A percentile compares a stretch with the other conserved stretches of the same genome.
These are phyloP conservation scores for Coniochaeta pulveracea DNA, from an alignment of 2,329 filamentous ascomycete species.

Conservation along the genomic window DNA sequence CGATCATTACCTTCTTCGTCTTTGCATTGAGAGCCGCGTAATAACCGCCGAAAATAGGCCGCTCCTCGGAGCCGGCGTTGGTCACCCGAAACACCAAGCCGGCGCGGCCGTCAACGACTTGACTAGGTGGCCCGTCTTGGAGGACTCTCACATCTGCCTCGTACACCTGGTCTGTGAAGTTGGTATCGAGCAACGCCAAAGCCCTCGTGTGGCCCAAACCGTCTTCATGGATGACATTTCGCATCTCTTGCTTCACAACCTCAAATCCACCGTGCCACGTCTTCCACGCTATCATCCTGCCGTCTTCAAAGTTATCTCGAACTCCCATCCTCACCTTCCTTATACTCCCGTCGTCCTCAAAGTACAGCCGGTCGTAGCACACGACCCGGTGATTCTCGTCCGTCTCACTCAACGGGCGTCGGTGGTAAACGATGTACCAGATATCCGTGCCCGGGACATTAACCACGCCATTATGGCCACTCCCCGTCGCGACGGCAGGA, in stretches of 20 bases:
- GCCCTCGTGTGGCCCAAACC: conserved; percentile 14
- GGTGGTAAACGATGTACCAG: conserved; percentile 34
- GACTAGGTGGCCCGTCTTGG: neutral
- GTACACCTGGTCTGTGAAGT: conserved; percentile 21
- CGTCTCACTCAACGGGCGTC: conserved; percentile 29
- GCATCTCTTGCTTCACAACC: conserved; percentile 16
- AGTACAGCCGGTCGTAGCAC: conserved; percentile 36
- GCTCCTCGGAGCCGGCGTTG: conserved; percentile 7
- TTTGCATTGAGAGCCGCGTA: conserved; percentile 19
- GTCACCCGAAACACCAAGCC: conserved; percentile 24
- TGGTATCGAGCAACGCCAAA: conserved; percentile 22
- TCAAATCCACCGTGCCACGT: conserved; percentile 15
- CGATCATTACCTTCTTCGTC: conserved; percentile 15
- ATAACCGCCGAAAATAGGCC: conserved; percentile 15
- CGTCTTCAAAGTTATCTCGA: conserved; percentile 28
- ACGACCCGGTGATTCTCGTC: conserved; percentile 32
- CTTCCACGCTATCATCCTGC: conserved; percentile 25
- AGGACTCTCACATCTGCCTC: conserved; percentile 16
- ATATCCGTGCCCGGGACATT: conserved; percentile 24
- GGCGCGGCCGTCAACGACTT: conserved; percentile 13
- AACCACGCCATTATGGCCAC: conserved; percentile 29
- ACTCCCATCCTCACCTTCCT: conserved; percentile 30
- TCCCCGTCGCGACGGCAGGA: conserved; percentile 20
- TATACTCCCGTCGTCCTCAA: conserved; percentile 30
- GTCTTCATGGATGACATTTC: conserved; percentile 14